A percentile compares a stretch with the other conserved stretches of the same genome.
Conservation (phyloP, 2,329 filamentous ascomycete species). For the Fusarium luffae region DNA sequence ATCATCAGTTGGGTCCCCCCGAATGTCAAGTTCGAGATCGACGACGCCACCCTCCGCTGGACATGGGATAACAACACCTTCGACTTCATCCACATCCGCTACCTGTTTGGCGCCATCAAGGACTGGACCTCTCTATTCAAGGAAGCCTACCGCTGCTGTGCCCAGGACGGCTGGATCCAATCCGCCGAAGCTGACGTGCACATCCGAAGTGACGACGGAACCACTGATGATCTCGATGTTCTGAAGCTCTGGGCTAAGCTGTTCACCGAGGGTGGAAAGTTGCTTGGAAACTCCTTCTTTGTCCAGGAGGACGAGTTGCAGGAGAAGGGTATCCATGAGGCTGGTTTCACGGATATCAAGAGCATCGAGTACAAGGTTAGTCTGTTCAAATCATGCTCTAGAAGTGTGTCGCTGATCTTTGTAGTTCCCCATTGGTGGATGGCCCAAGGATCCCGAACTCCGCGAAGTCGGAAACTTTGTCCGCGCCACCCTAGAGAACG, state of each 20-base stretch:
- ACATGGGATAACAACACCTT: conserved; percentile 34
- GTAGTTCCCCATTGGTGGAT: conserved; percentile 39
- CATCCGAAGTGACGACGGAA: conserved; percentile 39
- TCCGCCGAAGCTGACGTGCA: conserved; percentile 35
- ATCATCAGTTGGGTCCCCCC: conserved; percentile 28
- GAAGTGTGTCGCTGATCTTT: background rate
- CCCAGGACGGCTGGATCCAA: conserved; percentile 33
- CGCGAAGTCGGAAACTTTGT: conserved; percentile 36
- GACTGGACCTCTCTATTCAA: conserved; percentile 30
- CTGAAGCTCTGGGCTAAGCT: conserved; percentile 29
- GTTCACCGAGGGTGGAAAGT: conserved; percentile 31
- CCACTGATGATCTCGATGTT: conserved; percentile 23
- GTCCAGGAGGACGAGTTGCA: conserved; percentile 25
- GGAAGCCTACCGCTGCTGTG: conserved; percentile 35
- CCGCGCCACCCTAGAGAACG: conserved; percentile 38
- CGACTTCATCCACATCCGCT: conserved; percentile 40
- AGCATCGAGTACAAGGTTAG: conserved; percentile 36
- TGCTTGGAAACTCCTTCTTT: conserved; percentile 28
- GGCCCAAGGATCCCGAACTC: conserved; percentile 30
- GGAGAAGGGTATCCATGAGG: conserved; percentile 28
- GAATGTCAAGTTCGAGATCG: conserved; percentile 40
- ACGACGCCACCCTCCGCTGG: conserved; percentile 37
- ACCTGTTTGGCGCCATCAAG: conserved; percentile 38
- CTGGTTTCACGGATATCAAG: conserved; percentile 36
- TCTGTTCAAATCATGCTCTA: accelerated